These are phyloP conservation scores for Citrus sinensis DNA, from an alignment of 345 rosid species.

Conservation along the genomic window DNA sequence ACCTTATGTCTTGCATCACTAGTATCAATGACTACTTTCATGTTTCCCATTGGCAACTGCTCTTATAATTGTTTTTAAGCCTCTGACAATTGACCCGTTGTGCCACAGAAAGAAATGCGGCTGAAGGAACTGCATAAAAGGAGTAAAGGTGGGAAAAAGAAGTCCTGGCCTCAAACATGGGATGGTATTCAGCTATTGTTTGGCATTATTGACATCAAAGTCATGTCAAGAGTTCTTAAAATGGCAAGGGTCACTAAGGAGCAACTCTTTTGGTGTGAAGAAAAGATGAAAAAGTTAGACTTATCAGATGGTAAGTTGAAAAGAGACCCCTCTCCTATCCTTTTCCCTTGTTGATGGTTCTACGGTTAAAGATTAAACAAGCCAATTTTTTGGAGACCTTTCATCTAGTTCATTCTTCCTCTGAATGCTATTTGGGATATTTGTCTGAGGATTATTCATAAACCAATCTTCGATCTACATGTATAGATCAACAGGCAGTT, in stretches of 20 bases:
- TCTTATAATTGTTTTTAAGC: neutral
- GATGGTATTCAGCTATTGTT: constrained; percentile 70
- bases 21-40: neutral
- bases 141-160: constrained; percentile 74
- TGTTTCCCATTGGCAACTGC: neutral
- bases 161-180: constrained; percentile 68
- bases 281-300: constrained; percentile 81
- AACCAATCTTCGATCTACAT: neutral
- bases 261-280: constrained; percentile 91
- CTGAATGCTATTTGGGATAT: neutral
- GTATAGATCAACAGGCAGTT: neutral
- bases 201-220: constrained; percentile 62
- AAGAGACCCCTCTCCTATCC: constrained; percentile 77
- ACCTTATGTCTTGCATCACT: neutral
- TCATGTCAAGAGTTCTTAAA: constrained; percentile 63
- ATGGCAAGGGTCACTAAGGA: constrained; percentile 71
- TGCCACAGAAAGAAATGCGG: constrained; percentile 62
- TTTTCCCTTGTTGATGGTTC: constrained; percentile 66
- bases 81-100: neutral
- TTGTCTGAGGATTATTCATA: neutral
- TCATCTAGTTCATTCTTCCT: neutral
- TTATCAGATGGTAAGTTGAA: constrained; percentile 56
- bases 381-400: neutral
- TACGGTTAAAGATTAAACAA: neutral
- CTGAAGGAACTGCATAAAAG: constrained; percentile 67